A percentile compares a stretch with the other conserved stretches of the same genome.
Evolutionary conservation across 169 alveolate genomes (phyloP).

Genomic region (Hepatocystis sp.): DNA sequence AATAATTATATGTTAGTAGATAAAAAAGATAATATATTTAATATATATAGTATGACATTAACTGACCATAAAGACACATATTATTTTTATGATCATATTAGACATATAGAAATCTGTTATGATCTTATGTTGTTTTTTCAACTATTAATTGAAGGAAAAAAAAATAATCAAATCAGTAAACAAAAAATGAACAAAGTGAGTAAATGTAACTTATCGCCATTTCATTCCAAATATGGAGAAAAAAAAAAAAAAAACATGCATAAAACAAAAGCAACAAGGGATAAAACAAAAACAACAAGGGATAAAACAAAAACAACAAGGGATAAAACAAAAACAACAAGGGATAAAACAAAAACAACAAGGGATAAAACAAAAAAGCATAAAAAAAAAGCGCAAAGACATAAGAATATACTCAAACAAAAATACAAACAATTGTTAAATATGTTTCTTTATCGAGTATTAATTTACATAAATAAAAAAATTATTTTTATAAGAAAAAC

Average conservation of each 20-base stretch:
- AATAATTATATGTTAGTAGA: slow-evolving; percentile 22
- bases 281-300: no score
- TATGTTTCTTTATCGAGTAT: slow-evolving; percentile 26
- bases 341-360: no score
- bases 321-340: no score
- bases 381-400: slow-evolving; percentile 1
- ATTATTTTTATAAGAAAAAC: slow-evolving; percentile 18
- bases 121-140: slow-evolving; percentile 67
- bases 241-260: no score
- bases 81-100: slow-evolving; percentile 32
- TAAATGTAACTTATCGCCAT: background rate
- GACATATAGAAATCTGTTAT: slow-evolving; percentile 52
- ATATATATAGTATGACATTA: slow-evolving; percentile 6
- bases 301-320: no score
- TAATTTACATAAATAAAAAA: slow-evolving; percentile 47
- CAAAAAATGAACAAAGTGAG: no score
- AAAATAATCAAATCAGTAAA: background rate
- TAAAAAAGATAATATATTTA: slow-evolving; percentile 20
- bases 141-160: slow-evolving; percentile 39
- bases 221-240: background rate
- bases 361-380: background rate
- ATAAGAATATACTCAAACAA: slow-evolving; percentile 16
- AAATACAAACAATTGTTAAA: slow-evolving; percentile 14
- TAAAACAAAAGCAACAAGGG: no score
- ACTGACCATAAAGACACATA: slow-evolving; percentile 12